Base-by-base conservation (phyloP, 768 basidiomycete species). In the Suillus hirtellus region DNA sequence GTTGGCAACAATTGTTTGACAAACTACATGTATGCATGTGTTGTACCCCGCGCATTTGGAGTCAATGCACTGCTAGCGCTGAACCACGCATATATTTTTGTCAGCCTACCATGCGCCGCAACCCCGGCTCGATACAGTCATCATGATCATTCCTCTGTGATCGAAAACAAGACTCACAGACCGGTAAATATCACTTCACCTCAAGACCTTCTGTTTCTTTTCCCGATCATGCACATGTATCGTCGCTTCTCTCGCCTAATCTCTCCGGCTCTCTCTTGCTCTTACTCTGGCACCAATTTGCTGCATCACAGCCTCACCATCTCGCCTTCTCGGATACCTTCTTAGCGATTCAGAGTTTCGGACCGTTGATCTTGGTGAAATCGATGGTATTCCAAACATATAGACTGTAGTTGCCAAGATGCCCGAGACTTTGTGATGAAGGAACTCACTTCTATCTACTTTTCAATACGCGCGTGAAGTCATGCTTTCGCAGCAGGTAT, bases 361-460 rank as follows among this genome's bases (percentile, higher is more conserved):
- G 9, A 68, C 67, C 6, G 64, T 82, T 5, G 77, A 77, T 24
- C 63, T 86, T n/a, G 80, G 79, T 56, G 75, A 82, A 43, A 70
- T 81, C n/a, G 72, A 78, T 56, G 79, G 77, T 12, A 47, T 72
- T 15, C 80, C 82, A 0, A 79, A 78, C 56, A 64, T 82, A 24
- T 5, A 31, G 31, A 31, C n/a, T n/a, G n/a, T n/a, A n/a, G n/a
- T n/a, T n/a, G n/a, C 31, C 6, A 81, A 82, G 66, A 71, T 72
- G 34, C 76, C 78, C 1, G 75, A 78, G 59, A 71, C 71, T 2
- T 86, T 46, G 69, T 80, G 46, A 77, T 81, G 65, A 78, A 82
- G 61, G 75, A 82, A 64, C 67, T 78, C 44, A 72, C 71, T 38
- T 78, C 71, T 24, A 44, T 79, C 73, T 42, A 78, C 70, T 19